These are phyloP conservation scores for Septoria linicola DNA, from an alignment of 2,329 filamentous ascomycete genomes.

Conservation along the genomic window DNA sequence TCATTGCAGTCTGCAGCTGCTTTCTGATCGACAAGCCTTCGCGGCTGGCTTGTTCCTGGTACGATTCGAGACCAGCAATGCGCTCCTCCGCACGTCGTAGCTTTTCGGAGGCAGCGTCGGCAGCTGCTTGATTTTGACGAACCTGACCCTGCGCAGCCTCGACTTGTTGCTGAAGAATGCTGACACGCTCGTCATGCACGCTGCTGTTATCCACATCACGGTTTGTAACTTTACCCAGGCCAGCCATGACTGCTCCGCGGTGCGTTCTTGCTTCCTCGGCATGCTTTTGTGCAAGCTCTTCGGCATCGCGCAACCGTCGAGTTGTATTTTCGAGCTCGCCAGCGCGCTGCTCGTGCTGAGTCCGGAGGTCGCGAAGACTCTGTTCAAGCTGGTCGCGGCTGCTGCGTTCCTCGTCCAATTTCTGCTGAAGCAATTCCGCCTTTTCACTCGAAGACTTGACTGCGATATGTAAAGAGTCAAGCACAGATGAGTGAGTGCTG, in stretches of 20 bases:
- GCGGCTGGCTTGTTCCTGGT: constrained; percentile 93
- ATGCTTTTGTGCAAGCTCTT: constrained; percentile 84
- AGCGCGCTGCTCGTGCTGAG: constrained; percentile 78
- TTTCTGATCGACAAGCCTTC: constrained; percentile 87
- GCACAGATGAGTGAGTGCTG: constrained; percentile 67
- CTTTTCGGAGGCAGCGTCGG: constrained; percentile 82
- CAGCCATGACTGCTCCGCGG: constrained; percentile 75
- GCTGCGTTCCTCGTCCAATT: constrained; percentile 78
- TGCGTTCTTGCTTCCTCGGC: constrained; percentile 85
- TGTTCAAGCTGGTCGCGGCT: constrained; percentile 72
- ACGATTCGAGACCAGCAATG: constrained; percentile 92
- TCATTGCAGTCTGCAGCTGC: constrained; percentile 80
- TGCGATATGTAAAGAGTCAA: constrained; percentile 73
- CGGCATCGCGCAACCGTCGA: constrained; percentile 75
- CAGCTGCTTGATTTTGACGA: constrained; percentile 84
- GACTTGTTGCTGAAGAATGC: constrained; percentile 76
- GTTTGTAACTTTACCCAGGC: constrained; percentile 70
- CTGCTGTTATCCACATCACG: constrained; percentile 49
- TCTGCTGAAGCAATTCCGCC: constrained; percentile 71
- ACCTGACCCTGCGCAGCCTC: constrained; percentile 75
- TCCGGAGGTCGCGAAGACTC: constrained; percentile 72
- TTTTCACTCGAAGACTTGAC: constrained; percentile 77
- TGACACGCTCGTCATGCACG: constrained; percentile 64
- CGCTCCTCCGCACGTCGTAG: constrained; percentile 90
- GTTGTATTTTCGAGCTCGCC: constrained; percentile 73